Percentiles rank a stretch among this genome's conserved stretches.
Conservation (phyloP, 768 basidiomycete species). For the Calocybe cyanea region DNA sequence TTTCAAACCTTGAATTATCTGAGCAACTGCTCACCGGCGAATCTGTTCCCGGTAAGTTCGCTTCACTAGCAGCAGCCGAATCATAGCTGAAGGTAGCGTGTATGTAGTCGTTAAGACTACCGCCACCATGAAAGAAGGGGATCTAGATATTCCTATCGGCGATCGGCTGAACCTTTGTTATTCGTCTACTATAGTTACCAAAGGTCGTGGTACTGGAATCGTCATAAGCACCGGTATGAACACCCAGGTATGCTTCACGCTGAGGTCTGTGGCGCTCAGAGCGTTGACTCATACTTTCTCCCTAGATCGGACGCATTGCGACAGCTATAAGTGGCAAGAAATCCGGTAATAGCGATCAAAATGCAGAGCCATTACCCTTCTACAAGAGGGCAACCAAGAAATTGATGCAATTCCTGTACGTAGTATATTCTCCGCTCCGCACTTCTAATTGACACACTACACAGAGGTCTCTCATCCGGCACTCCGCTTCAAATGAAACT, state of each 20-base stretch:
- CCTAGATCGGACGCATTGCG: constrained; percentile 36
- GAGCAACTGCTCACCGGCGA: constrained; percentile 54
- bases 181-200: constrained; percentile 40
- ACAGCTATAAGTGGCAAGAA: constrained; percentile 28
- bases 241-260: constrained; percentile 38
- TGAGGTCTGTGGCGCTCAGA: too few relatives aligned
- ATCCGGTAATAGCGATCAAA: constrained; percentile 1
- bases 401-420: constrained; percentile 24
- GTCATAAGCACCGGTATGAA: constrained; percentile 48
- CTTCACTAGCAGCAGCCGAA: not conserved
- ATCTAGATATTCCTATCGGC: constrained; percentile 34
- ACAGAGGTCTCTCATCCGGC: constrained; percentile 30
- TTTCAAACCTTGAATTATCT: constrained; percentile 44
- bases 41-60: constrained; percentile 37
- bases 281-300: too few relatives aligned
- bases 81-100: not conserved
- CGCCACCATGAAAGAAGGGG: constrained; percentile 24
- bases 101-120: constrained; percentile 35
- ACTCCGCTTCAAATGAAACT: constrained; percentile 37
- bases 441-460: not conserved
- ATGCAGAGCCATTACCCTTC: constrained; percentile 20
- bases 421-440: not conserved
- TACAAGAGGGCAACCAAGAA: constrained; percentile 19
- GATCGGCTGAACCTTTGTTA: constrained; percentile 41
- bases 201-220: constrained; percentile 47